Base-by-base conservation (phyloP, 371 early-diverging fungal species). In the Fennellomyces sp. region DNA sequence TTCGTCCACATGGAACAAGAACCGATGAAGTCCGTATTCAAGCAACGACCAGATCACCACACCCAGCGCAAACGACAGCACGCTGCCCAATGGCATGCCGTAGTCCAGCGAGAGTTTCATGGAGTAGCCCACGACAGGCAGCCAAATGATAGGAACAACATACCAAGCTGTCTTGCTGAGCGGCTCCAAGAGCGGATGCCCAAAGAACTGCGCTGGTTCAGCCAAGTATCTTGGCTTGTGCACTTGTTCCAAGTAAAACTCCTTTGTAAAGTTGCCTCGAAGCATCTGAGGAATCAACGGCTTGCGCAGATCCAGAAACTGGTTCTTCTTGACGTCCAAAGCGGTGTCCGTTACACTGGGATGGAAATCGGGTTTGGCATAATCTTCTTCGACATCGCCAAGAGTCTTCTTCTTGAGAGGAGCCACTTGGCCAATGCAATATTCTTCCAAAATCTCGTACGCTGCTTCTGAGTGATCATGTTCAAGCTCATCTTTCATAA, bases 91-190 rank as follows among this genome's bases (percentile, higher is more conserved):
- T 21, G 74, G 49, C 33, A 70, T 69, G 5, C 66, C 64, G 11
- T 39, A 56, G 6, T 62, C 50, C 53, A 77, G 62, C 23, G 82
- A 73, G 38, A 65, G 17, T 25, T 53, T 58, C 0, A 75, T 15
- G 23, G 71, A 65, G 30, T 78, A 78, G 5, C 30, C 60, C 5
- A 82, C 75, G 28, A 92, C 81, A 7, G 97, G 97, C 31, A 84
- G 25, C 97, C 97, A 97, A 42, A 94, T 68, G 0, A 90, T 45
- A 6, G 97, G 97, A n/a, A 97, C 87, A 13, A 93, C 83, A 66
- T 81, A 96, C 97, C 97, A 97, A 10, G 94, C 93, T 6, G 97
- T 97, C 52, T 85, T 83, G 21, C 94, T 87, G 19, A 97, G 80
- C 39, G 87, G 62, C 64, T 97, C 97, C 25, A 96, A 78, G 55